phyloP scores from a whole-genome alignment of 2,329 filamentous ascomycete species.

The Cytospora schulzeri region DNA sequence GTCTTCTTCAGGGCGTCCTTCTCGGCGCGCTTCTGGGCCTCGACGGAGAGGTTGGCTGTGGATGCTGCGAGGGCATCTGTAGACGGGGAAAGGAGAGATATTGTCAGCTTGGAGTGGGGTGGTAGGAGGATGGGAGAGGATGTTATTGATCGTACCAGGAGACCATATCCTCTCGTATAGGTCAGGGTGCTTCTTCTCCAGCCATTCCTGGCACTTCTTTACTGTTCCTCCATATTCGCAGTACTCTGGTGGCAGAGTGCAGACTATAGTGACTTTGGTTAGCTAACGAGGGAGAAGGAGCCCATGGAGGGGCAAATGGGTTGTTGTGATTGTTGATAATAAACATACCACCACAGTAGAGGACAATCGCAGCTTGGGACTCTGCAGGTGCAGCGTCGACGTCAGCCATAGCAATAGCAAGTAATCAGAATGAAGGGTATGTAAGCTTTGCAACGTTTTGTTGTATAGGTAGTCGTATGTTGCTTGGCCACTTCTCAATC shows the following conservation, averaged over 20 bases:
- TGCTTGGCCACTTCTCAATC: background rate
- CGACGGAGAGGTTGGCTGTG: conserved; percentile 81
- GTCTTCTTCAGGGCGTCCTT: conserved; percentile 98
- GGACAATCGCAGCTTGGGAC: conserved; percentile 54
- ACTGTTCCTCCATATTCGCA: conserved; percentile 97
- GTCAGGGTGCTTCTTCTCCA: conserved; percentile 71
- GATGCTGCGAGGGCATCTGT: conserved; percentile 80
- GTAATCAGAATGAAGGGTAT: background rate
- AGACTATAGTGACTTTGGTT: conserved; percentile 48
- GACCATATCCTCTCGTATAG: conserved; percentile 85
- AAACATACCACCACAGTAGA: conserved; percentile 61
- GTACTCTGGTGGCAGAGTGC: conserved; percentile 75
- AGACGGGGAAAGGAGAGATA: background rate
- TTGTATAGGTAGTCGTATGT: background rate
- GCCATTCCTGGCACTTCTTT: conserved; percentile 97
- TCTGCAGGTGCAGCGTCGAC: conserved; percentile 47
- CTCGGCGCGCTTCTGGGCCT: conserved; percentile 90
- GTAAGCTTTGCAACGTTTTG: background rate
- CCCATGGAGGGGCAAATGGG: conserved; percentile 16
- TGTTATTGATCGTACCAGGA: conserved; percentile 58
- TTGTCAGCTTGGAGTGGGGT: conserved; percentile 16
- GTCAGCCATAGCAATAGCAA: conserved; percentile 53
- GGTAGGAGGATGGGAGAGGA: conserved; percentile 10
- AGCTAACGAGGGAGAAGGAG: conserved; percentile 18
- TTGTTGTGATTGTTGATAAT: conserved; percentile 22